Evolutionary conservation across 805 yeast species (phyloP), one percentile per base, ranked within the genome.

Genomic region (Clavispora santaluciae): DNA sequence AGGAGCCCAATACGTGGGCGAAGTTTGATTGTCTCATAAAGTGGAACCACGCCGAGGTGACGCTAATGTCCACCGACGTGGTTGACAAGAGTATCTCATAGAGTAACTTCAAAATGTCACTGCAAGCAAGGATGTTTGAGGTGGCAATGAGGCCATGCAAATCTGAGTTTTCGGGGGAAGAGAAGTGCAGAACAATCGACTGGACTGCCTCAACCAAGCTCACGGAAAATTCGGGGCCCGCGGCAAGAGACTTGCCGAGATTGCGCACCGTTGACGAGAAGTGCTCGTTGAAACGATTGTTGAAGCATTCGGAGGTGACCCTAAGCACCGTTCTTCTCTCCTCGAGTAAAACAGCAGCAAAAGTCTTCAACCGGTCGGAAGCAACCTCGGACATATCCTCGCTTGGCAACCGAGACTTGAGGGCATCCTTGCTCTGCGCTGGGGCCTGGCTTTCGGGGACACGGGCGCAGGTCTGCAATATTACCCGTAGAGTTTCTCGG

Each of bases 1-100:
- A 43, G 5, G 65, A 61, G 4, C 60, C 65, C 35, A 64, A 49
- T 1, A 46, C 40, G 8, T 41, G 39, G 5, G 53, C 55, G 35
- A 63, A 66, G 28, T 60, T 53, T 9, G 60, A 51, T 8, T 57
- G 46, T 9, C 65, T 56, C 74, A 79, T 67, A 9, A 79, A 57
- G 5, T 61, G 50, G 50, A 83, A 81, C 93, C 93, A 85, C 8
- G 61, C 51, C 2, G 55, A 36, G 3, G 75, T 70, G 2, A 71
- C 64, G 1, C 51, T 36, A 2, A 61, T 56, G 3, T 61, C 50
- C 5, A 62, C 54, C 3, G 64, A 55, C 12, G 57, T 46, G 30
- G 72, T 70, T 33, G 72, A 62, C 13, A 70, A 50, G 10, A 74
- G 46, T 6, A 72, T 38, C 30, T 74, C 75, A 5, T 64, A 58